Evolutionary conservation across 306 rosid genomes (phyloP).

Genomic region (Sphenostylis stenocarpa): DNA sequence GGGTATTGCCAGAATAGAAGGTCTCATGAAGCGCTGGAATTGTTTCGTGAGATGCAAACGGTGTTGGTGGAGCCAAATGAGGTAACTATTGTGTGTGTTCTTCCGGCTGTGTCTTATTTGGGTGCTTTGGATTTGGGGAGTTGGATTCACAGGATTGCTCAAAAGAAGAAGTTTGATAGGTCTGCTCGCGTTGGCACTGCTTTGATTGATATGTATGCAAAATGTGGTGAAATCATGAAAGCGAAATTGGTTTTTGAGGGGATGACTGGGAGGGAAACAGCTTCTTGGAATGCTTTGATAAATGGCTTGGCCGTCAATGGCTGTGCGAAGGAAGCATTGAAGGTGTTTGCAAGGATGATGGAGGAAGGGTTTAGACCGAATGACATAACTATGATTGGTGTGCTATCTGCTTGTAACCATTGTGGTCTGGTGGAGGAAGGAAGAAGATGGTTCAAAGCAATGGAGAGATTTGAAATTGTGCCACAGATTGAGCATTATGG

Average conservation of each 20-base stretch:
- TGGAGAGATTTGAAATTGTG: constrained; percentile 50
- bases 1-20: constrained; percentile 63
- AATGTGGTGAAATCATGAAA: constrained; percentile 61
- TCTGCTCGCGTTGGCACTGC: constrained; percentile 50
- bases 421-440: constrained; percentile 74
- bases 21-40: constrained; percentile 56
- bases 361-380: constrained; percentile 44
- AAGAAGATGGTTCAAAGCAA: constrained; percentile 55
- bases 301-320: constrained; percentile 76
- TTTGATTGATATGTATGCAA: constrained; percentile 68
- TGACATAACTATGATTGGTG: constrained; percentile 53
- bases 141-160: constrained; percentile 56
- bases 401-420: constrained; percentile 72
- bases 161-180: constrained; percentile 51
- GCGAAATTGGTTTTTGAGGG: constrained; percentile 51
- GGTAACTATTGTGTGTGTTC: constrained; percentile 68
- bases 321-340: constrained; percentile 58
- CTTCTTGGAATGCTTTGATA: constrained; percentile 82
- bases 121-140: constrained; percentile 63
- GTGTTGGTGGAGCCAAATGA: constrained; percentile 51
- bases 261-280: constrained; percentile 48
- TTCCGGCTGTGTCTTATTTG: constrained; percentile 70
- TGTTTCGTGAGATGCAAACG: constrained; percentile 56
- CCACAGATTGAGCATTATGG: constrained; percentile 79
- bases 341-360: constrained; percentile 51